phyloP scores from a whole-genome alignment of 495 filamentous ascomycete genomes.

The Aspergillus baeticus region DNA sequence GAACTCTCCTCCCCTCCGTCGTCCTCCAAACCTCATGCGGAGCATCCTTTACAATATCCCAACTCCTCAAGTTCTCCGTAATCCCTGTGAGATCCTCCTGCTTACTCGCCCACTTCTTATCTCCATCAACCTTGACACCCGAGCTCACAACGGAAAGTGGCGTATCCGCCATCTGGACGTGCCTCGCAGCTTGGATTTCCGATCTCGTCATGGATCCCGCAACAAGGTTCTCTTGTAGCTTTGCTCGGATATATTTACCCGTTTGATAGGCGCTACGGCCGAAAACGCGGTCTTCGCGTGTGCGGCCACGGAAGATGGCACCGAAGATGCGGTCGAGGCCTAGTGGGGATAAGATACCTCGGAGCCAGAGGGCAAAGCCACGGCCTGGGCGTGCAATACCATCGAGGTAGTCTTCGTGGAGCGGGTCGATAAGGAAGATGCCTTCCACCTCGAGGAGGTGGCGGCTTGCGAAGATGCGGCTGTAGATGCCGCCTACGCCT shows the following conservation, averaged over 20 bases:
- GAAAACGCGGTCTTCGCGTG: constrained; percentile 78
- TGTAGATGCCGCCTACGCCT: constrained; percentile 81
- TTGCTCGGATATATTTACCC: constrained; percentile 80
- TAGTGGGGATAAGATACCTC: constrained; percentile 79
- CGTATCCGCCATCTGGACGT: constrained; percentile 71
- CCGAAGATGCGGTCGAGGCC: constrained; percentile 77
- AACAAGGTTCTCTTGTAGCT: constrained; percentile 89
- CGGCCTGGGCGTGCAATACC: constrained; percentile 61
- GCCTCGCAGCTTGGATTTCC: constrained; percentile 71
- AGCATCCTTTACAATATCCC: constrained; percentile 83
- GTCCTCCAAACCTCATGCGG: constrained; percentile 86
- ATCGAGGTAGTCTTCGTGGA: constrained; percentile 81
- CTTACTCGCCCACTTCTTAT: constrained; percentile 70
- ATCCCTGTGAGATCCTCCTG: constrained; percentile 81
- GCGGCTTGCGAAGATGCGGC: constrained; percentile 82
- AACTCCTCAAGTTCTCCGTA: constrained; percentile 71
- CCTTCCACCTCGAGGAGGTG: constrained; percentile 70
- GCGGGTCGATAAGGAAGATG: constrained; percentile 79
- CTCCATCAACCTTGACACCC: constrained; percentile 54
- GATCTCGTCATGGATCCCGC: constrained; percentile 77
- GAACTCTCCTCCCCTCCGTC: constrained; percentile 59
- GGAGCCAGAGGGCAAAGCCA: constrained; percentile 83
- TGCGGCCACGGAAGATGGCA: constrained; percentile 75
- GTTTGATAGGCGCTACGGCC: constrained; percentile 74
- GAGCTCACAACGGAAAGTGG: constrained; percentile 83